Evolutionary conservation across 2,329 filamentous ascomycete species (phyloP), one percentile per base, ranked within the genome.

Genomic region (Graphilbum sp.): DNA sequence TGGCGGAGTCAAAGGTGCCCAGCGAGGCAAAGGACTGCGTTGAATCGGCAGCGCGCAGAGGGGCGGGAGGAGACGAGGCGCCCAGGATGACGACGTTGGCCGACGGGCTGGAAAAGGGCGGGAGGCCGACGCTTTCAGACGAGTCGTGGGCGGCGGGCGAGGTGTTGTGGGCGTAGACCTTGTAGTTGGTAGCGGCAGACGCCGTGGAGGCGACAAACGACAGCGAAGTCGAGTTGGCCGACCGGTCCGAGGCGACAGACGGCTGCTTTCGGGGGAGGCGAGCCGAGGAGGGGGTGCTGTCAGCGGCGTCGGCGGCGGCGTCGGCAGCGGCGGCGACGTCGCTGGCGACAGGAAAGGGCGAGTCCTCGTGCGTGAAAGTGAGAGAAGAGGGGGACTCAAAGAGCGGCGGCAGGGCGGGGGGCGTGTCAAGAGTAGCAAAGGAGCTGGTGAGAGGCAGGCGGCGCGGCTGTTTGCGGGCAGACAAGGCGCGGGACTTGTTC

Each of bases 101-200:
- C 19, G 61, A 58, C 40, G 57, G 53, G 44, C 57, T 61, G 24
- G 62, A 62, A 3, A 63, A 61, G 35, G 57, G 50, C 19, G 57
- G 52, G 3, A 32, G 24, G 8, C 50, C 53, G 32, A 64, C 50
- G 43, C 60, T 61, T 33, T 63, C 61, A 35, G 57, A 53, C 5
- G 58, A 58, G 27, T 51, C 60, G 17, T 19, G 8, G 33, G 21
- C 9, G 40, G 46, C 44, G 12, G 52, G 51, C 32, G 62, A 58
- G 18, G 64, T 63, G 46, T 63, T 67, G 40, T 62, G 61, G 29
- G 56, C 61, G 45, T 70, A 64, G 17, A 69, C 56, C 48, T 69
- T 65, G 60, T 70, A 69, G 47, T 75, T 73, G 33, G 64, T 61
- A 15, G 56, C 60, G 31, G 69, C 66, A 15, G 65, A 66, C 3